These are phyloP conservation scores for Aureobasidium lini DNA, from an alignment of 2,329 filamentous ascomycete genomes.

Conservation along the genomic window DNA sequence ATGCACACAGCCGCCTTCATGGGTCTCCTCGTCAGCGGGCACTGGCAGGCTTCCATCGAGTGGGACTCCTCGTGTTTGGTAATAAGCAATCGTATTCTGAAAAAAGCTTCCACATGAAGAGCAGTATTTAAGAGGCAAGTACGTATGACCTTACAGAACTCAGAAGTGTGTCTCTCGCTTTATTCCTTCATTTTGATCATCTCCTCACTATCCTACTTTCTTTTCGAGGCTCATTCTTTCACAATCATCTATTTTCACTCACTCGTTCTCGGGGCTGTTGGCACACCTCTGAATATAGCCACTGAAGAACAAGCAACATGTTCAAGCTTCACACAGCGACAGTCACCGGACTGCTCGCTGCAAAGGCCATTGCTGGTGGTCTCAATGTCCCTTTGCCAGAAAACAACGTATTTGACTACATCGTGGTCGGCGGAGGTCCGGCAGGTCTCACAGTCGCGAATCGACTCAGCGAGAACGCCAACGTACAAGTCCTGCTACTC, in stretches of 20 bases:
- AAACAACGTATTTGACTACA: constrained; percentile 20
- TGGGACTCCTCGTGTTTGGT: constrained; percentile 5
- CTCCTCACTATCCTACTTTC: neutral
- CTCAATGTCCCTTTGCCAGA: constrained; percentile 15
- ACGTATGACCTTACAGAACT: neutral
- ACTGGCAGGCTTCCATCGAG: constrained; percentile 2
- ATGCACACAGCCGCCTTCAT: neutral
- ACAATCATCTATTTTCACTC: neutral
- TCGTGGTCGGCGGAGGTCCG: constrained; percentile 25
- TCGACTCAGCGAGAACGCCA: constrained; percentile 23
- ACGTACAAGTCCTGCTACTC: constrained; percentile 24
- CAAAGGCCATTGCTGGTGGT: constrained; percentile 10
- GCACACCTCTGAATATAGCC: neutral
- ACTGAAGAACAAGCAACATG: neutral
- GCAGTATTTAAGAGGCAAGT: constrained; percentile 2
- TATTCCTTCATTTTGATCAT: neutral
- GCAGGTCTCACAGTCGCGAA: constrained; percentile 26
- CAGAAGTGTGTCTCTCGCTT: neutral
- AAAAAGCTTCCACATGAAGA: neutral
- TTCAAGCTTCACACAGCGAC: neutral
- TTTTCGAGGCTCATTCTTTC: neutral
- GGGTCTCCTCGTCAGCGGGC: neutral
- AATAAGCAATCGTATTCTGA: neutral
- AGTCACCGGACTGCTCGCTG: constrained; percentile 6
- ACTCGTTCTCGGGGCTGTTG: neutral